A percentile compares a stretch with the other conserved stretches of the same genome.
Evolutionary conservation across 2,329 filamentous ascomycete species (phyloP).

Genomic region (Colletotrichum camelliae): DNA sequence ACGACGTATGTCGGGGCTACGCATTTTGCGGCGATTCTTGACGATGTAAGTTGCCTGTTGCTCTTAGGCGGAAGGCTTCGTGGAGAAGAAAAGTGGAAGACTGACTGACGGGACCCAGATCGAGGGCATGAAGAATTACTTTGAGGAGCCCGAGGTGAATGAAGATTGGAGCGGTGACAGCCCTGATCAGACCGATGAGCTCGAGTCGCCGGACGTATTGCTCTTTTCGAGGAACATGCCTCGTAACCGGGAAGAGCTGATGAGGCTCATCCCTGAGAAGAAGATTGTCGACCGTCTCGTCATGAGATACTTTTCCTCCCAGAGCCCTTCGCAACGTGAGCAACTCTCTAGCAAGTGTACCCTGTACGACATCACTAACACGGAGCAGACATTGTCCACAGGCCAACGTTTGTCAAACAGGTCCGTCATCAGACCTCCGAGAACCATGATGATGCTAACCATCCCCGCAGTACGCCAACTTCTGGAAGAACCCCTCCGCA

Average conservation of each 20-base stretch:
- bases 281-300: constrained; percentile 54
- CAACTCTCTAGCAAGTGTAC: constrained; percentile 13
- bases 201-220: constrained; percentile 46
- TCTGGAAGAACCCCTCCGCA: constrained; percentile 49
- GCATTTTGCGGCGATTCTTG: constrained; percentile 65
- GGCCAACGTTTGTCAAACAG: constrained; percentile 54
- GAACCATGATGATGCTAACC: background rate
- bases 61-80: background rate
- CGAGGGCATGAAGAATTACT: constrained; percentile 63
- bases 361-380: constrained; percentile 19
- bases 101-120: constrained; percentile 45
- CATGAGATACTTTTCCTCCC: constrained; percentile 58
- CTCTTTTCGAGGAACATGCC: constrained; percentile 44
- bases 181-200: constrained; percentile 36
- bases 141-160: constrained; percentile 51
- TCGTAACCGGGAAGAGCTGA: constrained; percentile 48
- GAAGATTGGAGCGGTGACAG: constrained; percentile 32
- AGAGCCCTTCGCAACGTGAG: constrained; percentile 56
- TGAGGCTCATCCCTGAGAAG: constrained; percentile 53
- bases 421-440: constrained; percentile 27
- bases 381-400: constrained; percentile 54
- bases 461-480: constrained; percentile 50
- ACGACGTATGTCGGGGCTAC: constrained; percentile 64
- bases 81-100: background rate
- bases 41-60: constrained; percentile 52